Evolutionary conservation across 192 early-diverging fungal genomes (phyloP).

Genomic region (Coemansia sp.): DNA sequence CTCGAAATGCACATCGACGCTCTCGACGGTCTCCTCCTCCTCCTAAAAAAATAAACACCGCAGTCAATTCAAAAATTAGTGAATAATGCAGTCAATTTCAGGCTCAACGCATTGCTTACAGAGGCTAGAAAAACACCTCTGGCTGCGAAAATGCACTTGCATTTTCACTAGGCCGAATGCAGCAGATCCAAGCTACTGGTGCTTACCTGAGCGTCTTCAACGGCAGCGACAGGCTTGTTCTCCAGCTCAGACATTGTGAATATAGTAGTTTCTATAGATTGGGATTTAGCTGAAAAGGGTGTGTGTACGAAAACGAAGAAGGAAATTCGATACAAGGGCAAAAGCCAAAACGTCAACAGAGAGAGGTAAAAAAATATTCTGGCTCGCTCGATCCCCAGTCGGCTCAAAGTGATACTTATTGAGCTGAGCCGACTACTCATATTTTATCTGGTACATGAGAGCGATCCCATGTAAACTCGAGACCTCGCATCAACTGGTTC

Average conservation of each 20-base stretch:
- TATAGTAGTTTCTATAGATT: slow-evolving; percentile 10
- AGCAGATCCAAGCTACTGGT: neutral
- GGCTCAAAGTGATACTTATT: neutral
- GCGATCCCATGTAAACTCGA: neutral
- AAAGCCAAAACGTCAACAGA: slow-evolving; percentile 1
- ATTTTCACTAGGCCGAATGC: slow-evolving; percentile 5
- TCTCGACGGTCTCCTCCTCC: slow-evolving; percentile 79
- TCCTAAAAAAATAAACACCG: neutral
- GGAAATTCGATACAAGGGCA: neutral
- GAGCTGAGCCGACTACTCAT: slow-evolving; percentile 9
- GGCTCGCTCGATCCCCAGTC: neutral
- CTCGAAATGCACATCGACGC: slow-evolving; percentile 93
- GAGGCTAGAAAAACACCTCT: neutral
- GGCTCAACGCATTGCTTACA: neutral
- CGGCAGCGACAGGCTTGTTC: slow-evolving; percentile 42
- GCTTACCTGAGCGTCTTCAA: slow-evolving; percentile 51
- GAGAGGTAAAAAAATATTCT: neutral
- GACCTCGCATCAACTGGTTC: neutral
- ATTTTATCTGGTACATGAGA: neutral
- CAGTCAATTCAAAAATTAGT: neutral
- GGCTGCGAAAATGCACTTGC: slow-evolving; percentile 11
- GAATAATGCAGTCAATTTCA: slow-evolving; percentile 12
- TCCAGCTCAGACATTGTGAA: slow-evolving; percentile 51
- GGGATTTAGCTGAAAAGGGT: neutral
- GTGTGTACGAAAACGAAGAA: neutral